phyloP scores from a whole-genome alignment of 441 rosid species.

The Erysimum cheiri region DNA sequence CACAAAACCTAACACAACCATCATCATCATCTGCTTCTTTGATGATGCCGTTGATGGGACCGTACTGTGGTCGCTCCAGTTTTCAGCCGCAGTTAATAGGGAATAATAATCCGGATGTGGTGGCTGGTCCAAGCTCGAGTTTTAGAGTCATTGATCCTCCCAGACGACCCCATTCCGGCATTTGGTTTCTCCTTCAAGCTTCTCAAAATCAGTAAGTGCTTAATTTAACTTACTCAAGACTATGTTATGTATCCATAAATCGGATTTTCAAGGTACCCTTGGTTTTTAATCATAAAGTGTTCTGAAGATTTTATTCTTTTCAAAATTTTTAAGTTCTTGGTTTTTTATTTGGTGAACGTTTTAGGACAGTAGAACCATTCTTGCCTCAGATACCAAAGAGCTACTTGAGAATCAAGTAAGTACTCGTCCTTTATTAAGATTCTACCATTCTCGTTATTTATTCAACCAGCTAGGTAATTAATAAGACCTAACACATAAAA shows the following conservation, averaged over 20 bases:
- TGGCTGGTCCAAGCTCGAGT: conserved; percentile 75
- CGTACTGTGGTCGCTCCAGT: conserved; percentile 61
- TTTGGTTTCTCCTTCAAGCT: conserved; percentile 94
- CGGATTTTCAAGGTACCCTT: conserved; percentile 6
- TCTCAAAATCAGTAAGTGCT: conserved; percentile 88
- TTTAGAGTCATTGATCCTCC: conserved; percentile 83
- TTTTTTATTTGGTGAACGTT: conserved; percentile 12
- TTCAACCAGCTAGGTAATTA: conserved; percentile 6
- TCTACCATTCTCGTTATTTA: neutral
- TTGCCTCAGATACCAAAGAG: conserved; percentile 95
- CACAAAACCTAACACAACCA: conserved; percentile 49
- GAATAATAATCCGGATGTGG: conserved; percentile 48
- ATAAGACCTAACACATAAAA: conserved; percentile 25
- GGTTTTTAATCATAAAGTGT: neutral
- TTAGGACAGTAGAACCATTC: conserved; percentile 80
- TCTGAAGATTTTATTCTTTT: neutral
- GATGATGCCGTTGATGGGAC: conserved; percentile 64
- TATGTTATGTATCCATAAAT: conserved; percentile 10
- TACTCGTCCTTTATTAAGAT: neutral
- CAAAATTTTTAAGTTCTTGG: neutral
- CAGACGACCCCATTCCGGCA: conserved; percentile 81
- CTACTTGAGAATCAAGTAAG: conserved; percentile 97
- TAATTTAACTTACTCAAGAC: neutral
- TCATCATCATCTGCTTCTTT: conserved; percentile 51
- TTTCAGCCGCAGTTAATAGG: conserved; percentile 50